These are phyloP conservation scores for Shiraia sp. DNA, from an alignment of 2,329 filamentous ascomycete species.

Conservation along the genomic window DNA sequence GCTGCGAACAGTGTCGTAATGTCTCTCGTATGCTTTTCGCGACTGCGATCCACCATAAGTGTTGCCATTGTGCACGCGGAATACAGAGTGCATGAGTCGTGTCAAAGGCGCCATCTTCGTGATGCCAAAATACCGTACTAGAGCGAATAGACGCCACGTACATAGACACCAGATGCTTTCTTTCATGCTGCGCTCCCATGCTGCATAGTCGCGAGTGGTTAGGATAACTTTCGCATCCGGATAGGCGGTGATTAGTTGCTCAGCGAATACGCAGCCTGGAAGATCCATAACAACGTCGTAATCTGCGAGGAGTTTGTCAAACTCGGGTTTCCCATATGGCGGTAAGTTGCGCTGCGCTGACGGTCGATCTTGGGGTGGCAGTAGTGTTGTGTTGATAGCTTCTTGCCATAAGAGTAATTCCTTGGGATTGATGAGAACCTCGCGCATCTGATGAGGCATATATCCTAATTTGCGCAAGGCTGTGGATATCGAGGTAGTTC, in stretches of 20 bases:
- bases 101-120: conserved; percentile 29
- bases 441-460: conserved; percentile 29
- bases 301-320: conserved; percentile 52
- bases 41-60: conserved; percentile 23
- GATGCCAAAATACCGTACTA: conserved; percentile 22
- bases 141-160: conserved; percentile 24
- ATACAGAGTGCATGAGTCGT: conserved; percentile 24
- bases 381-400: conserved; percentile 29
- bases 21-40: conserved; percentile 23
- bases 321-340: conserved; percentile 44
- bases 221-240: conserved; percentile 41
- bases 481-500: conserved; percentile 59
- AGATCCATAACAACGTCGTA: conserved; percentile 45
- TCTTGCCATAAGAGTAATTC: conserved; percentile 34
- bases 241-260: conserved; percentile 36
- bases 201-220: conserved; percentile 30
- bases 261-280: conserved; percentile 32
- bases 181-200: conserved; percentile 32
- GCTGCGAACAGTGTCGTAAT: conserved; percentile 29
- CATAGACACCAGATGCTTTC: conserved; percentile 30
- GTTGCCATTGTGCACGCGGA: conserved; percentile 29
- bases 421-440: conserved; percentile 19
- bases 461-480: conserved; percentile 51
- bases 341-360: conserved; percentile 9
- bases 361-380: conserved; percentile 17